Conservation (phyloP, 371 early-diverging fungal species). For the Capillidium rhysosporum region DNA sequence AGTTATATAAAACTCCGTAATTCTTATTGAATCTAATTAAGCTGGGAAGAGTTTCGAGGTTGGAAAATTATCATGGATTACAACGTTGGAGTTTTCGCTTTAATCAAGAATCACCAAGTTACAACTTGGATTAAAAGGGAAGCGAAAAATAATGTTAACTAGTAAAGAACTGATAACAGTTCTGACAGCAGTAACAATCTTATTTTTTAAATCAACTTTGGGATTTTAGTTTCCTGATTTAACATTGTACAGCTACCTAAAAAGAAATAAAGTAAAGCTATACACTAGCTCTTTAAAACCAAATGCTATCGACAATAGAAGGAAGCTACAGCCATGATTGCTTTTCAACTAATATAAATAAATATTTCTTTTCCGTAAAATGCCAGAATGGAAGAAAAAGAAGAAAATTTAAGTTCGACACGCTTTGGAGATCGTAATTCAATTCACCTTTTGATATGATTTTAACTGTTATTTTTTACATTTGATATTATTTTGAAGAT, state of each 20-base stretch:
- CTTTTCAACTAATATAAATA: constrained; percentile 72
- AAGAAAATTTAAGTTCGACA: constrained; percentile 76
- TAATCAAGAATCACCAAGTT: too few relatives aligned
- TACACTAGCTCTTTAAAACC: constrained; percentile 80
- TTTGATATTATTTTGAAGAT: constrained; percentile 16
- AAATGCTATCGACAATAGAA: constrained; percentile 20
- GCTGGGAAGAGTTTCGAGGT: too few relatives aligned
- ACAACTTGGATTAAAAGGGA: too few relatives aligned
- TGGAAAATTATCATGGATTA: too few relatives aligned
- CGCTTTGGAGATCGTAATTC: constrained; percentile 88
- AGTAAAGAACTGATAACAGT: too few relatives aligned
- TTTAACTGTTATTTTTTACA: background rate
- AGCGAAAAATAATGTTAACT: too few relatives aligned
- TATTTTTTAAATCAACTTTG: background rate
- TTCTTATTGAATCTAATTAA: too few relatives aligned
- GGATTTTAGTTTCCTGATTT: constrained; percentile 87
- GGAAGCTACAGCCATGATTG: constrained; percentile 45
- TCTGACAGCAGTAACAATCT: background rate
- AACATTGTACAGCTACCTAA: constrained; percentile 65
- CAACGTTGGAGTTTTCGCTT: too few relatives aligned
- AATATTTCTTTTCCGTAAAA: constrained; percentile 68
- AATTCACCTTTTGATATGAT: constrained; percentile 59
- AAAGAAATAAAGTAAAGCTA: constrained; percentile 42
- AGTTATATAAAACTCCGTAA: too few relatives aligned
- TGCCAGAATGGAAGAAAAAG: constrained; percentile 33